Percentiles rank a stretch among this genome's conserved stretches.
Conservation (phyloP, 2,329 filamentous ascomycete species). For the Scytalidium lignicola region DNA sequence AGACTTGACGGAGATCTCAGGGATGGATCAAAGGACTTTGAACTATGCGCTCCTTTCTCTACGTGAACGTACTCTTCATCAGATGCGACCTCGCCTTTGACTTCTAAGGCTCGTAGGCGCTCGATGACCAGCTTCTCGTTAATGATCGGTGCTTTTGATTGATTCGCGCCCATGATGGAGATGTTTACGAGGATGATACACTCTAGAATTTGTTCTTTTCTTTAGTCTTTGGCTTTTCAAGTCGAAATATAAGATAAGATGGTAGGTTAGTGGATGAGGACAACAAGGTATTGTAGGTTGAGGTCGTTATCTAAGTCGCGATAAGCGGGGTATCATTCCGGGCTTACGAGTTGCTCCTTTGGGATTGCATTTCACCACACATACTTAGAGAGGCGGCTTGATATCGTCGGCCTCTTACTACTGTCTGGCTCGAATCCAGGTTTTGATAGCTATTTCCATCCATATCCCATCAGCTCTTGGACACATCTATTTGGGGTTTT, state of each 20-base stretch:
- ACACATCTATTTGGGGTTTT: too few species aligned
- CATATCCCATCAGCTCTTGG: too few species aligned
- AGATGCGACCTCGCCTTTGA: slow-evolving; percentile 32
- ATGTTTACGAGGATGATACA: too few species aligned
- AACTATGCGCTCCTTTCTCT: slow-evolving; percentile 34
- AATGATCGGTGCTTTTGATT: slow-evolving; percentile 16
- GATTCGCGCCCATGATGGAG: slow-evolving; percentile 20
- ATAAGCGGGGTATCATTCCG: not conserved
- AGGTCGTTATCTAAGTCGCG: not conserved
- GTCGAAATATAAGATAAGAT: too few species aligned
- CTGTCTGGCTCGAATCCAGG: too few species aligned
- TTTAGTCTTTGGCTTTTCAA: too few species aligned
- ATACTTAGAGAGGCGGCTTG: too few species aligned
- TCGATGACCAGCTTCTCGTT: slow-evolving; percentile 38
- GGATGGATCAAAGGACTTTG: slow-evolving; percentile 6
- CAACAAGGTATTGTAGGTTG: not conserved
- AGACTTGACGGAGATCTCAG: slow-evolving; percentile 33
- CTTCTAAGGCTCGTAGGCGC: slow-evolving; percentile 38
- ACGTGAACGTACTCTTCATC: slow-evolving; percentile 48
- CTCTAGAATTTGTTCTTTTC: too few species aligned
- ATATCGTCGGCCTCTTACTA: too few species aligned
- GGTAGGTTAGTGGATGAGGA: not conserved
- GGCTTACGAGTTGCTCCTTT: not conserved
- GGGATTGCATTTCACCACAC: not conserved
- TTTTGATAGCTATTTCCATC: too few species aligned